Conservation (phyloP, 805 yeast genomes). For the Cyberlindnera bimundalis region DNA sequence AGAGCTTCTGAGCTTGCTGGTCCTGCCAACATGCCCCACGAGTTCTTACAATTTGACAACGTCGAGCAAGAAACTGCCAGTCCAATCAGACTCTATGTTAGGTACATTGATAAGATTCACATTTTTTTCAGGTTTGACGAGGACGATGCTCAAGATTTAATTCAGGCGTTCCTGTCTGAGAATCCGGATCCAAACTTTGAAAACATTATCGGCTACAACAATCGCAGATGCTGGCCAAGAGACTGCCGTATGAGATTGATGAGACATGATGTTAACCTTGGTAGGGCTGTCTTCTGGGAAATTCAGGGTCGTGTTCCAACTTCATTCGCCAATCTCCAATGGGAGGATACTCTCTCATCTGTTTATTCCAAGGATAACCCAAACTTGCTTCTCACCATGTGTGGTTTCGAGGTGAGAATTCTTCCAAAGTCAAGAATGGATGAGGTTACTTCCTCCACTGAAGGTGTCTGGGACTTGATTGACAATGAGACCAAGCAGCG, state of each 20-base stretch:
- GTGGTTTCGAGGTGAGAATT: constrained; percentile 92
- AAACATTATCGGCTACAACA: constrained; percentile 79
- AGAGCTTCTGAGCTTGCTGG: constrained; percentile 90
- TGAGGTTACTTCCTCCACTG: constrained; percentile 55
- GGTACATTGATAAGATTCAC: constrained; percentile 81
- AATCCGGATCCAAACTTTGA: constrained; percentile 94
- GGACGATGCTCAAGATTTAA: constrained; percentile 70
- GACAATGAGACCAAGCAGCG: constrained; percentile 60
- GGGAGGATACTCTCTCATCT: constrained; percentile 81
- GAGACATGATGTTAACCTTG: constrained; percentile 88
- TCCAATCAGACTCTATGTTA: constrained; percentile 76
- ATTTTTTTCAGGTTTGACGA: constrained; percentile 72
- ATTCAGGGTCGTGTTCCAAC: constrained; percentile 73
- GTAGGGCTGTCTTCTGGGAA: constrained; percentile 93
- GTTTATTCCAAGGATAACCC: constrained; percentile 91
- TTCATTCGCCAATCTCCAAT: constrained; percentile 65
- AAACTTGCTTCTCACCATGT: constrained; percentile 82
- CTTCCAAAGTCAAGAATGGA: constrained; percentile 65
- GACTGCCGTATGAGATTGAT: constrained; percentile 88
- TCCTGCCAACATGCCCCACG: constrained; percentile 63
- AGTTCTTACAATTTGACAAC: constrained; percentile 69
- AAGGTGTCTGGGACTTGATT: constrained; percentile 89
- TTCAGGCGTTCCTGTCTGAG: constrained; percentile 72
- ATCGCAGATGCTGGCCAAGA: constrained; percentile 91
- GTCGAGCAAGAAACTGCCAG: constrained; percentile 55